Evolutionary conservation across 2,329 filamentous ascomycete genomes (phyloP).

Genomic region (Aureobasidium vineae): DNA sequence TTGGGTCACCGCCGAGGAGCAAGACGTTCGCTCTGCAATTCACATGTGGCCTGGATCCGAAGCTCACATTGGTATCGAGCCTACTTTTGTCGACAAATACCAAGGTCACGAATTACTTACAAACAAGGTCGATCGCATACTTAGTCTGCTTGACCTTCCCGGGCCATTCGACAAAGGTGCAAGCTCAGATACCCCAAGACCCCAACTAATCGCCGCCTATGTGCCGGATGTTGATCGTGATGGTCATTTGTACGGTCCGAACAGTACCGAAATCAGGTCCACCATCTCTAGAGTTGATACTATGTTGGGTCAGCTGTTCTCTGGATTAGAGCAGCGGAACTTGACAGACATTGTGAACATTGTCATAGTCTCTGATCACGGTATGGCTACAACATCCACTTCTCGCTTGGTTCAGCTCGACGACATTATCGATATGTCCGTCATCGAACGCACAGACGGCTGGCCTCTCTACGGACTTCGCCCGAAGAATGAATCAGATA

Average conservation of each 20-base stretch:
- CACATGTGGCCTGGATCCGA: constrained; percentile 99
- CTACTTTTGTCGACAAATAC: constrained; percentile 79
- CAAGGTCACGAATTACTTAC: constrained; percentile 72
- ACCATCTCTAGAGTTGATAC: constrained; percentile 78
- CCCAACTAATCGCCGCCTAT: constrained; percentile 90
- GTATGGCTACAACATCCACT: constrained; percentile 91
- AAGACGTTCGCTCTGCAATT: constrained; percentile 74
- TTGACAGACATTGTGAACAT: constrained; percentile 88
- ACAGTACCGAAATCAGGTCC: constrained; percentile 81
- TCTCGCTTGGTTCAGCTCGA: constrained; percentile 83
- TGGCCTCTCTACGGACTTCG: constrained; percentile 92
- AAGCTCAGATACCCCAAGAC: constrained; percentile 56
- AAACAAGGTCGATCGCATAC: constrained; percentile 73
- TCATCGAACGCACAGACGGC: constrained; percentile 83
- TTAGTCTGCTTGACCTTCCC: constrained; percentile 81
- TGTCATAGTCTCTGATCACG: constrained; percentile 94
- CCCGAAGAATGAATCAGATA: constrained; percentile 66
- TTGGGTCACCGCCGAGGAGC: constrained; percentile 87
- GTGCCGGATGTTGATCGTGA: constrained; percentile 88
- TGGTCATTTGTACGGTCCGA: constrained; percentile 86
- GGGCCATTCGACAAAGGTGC: constrained; percentile 59
- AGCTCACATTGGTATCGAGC: constrained; percentile 73
- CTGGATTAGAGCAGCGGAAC: constrained; percentile 75
- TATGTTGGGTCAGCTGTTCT: constrained; percentile 76
- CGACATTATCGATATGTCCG: constrained; percentile 73